phyloP scores from a whole-genome alignment of 2,329 filamentous ascomycete genomes.

The Aspergillus brasiliensis region DNA sequence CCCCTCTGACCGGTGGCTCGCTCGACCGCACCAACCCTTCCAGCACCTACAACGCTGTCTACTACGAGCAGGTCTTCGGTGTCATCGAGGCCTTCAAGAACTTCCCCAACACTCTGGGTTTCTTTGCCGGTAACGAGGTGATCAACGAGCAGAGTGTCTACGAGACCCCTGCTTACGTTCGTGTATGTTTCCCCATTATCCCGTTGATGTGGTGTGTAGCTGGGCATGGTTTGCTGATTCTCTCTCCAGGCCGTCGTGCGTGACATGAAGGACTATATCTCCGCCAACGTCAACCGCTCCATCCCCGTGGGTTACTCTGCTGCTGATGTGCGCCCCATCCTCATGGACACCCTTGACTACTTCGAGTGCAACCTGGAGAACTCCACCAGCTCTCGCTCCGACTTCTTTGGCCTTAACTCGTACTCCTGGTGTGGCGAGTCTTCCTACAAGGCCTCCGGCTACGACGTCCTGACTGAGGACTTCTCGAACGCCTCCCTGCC shows the following conservation, averaged over 20 bases:
- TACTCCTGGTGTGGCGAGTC: conserved; percentile 69
- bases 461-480: conserved; percentile 59
- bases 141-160: conserved; percentile 63
- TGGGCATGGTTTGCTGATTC: conserved; percentile 4
- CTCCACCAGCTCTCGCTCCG: conserved; percentile 55
- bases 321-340: conserved; percentile 63
- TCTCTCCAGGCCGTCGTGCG: conserved; percentile 57
- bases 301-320: conserved; percentile 71
- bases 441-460: conserved; percentile 57
- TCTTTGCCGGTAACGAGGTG: conserved; percentile 70
- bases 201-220: background rate
- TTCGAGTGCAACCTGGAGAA: conserved; percentile 58
- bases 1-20: conserved; percentile 57
- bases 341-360: conserved; percentile 63
- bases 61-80: conserved; percentile 61
- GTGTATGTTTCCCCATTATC: conserved; percentile 40
- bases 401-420: conserved; percentile 68
- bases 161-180: conserved; percentile 60
- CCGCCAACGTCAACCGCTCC: conserved; percentile 56
- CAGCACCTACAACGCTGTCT: conserved; percentile 57
- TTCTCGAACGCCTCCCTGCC: conserved; percentile 62
- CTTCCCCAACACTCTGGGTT: conserved; percentile 66
- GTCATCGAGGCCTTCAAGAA: conserved; percentile 68
- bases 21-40: conserved; percentile 59
- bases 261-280: conserved; percentile 70